A percentile compares a stretch with the other conserved stretches of the same genome.
Conservation (phyloP, 768 basidiomycete species). For the Melanogaster broomeanus region DNA sequence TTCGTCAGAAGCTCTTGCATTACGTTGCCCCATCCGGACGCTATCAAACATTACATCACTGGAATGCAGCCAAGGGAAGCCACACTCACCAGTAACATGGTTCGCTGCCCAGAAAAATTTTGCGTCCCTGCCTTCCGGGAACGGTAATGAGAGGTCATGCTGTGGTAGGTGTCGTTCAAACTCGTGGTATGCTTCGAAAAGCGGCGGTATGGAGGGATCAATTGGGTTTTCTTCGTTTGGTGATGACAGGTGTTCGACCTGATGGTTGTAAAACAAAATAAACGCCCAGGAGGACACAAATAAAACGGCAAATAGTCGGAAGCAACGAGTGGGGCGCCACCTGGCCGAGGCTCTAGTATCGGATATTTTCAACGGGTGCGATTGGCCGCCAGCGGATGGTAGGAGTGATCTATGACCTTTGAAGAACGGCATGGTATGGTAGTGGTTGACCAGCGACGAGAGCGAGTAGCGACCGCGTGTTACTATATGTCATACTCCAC, state of each 20-base stretch:
- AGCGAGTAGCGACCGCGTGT: too few species aligned
- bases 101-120: constrained; percentile 53
- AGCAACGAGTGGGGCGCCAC: constrained; percentile 5
- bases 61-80: background rate
- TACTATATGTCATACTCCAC: background rate
- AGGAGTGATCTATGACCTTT: constrained; percentile 5
- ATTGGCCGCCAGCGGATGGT: constrained; percentile 1
- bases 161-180: constrained; percentile 49
- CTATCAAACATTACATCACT: constrained; percentile 29
- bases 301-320: constrained; percentile 13
- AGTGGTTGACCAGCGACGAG: constrained; percentile 1
- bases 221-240: constrained; percentile 1
- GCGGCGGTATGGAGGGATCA: constrained; percentile 38
- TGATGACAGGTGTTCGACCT: background rate
- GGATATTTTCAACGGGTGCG: constrained; percentile 17
- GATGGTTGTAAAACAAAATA: constrained; percentile 14
- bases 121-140: constrained; percentile 40
- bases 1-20: constrained; percentile 60
- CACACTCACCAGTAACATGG: constrained; percentile 41
- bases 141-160: constrained; percentile 39
- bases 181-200: constrained; percentile 45
- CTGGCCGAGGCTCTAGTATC: constrained; percentile 2
- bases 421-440: constrained; percentile 11
- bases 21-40: constrained; percentile 61
- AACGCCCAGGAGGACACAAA: constrained; percentile 13